Evolutionary conservation across 257 asterid genomes (phyloP), one percentile per base, ranked within the genome.

Genomic region (Ligustrum vulgare): DNA sequence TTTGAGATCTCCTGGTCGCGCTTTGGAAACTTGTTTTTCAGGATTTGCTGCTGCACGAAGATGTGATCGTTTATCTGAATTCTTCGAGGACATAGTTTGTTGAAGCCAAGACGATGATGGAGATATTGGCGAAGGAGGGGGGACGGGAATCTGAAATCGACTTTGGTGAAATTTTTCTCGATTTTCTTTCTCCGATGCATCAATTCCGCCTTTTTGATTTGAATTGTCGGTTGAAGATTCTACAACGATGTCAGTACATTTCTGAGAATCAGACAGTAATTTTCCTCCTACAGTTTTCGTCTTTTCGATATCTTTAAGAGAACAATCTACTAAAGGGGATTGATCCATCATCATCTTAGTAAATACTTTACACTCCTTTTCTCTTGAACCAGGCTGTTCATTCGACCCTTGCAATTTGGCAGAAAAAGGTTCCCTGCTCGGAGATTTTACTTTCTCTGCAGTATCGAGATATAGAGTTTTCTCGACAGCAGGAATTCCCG

Each of bases 31-130:
- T 51, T 78, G 81, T 69, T 80, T 72, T 45, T 64, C 79, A 15
- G 71, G 77, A 78, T 58, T 72, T 39, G 47, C 45, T 82, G 84
- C 81, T 43, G 73, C 71, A 56, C 77, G 78, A 34, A 69, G 63
- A 72, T 10, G 16, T 10, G 49, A 41, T 41, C 49, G 49, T 41
- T 10, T 11, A 11, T 77, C 65, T 22, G 81, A 31, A 71, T 82
- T 87, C 76, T 72, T 87, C 1, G 78, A 8, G 25, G 89, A 80
- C 72, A 91, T 72, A 63, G 96, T 86, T n/a, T 95, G 93, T 45
- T 77, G 80, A 51, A 93, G 96, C 98, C 98, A 91, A 34, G 98
- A 93, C 83, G 88, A 97, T 3, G 96, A 84, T 32, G 97, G 97
- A 78, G 96, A 87, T 85, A 86, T 83, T 2, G 93, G 96, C 56